Evolutionary conservation across 352 stramenopile species (phyloP).

Genomic region (Sclerospora graminicola): DNA sequence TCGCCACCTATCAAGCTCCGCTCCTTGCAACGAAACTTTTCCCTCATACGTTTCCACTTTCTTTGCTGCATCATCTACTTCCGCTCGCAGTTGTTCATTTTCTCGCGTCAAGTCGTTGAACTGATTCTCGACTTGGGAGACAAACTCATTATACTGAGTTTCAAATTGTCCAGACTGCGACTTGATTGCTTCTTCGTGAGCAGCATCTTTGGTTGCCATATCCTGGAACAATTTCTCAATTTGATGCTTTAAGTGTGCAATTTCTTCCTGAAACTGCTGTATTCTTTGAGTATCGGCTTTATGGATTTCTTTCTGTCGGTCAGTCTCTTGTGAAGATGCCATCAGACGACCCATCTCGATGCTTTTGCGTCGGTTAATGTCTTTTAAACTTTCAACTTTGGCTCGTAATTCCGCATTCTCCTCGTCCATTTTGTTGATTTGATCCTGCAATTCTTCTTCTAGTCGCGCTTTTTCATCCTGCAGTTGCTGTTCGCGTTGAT

Average conservation of each 20-base stretch:
- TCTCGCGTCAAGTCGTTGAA: slow-evolving; percentile 39
- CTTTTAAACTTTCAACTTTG: slow-evolving; percentile 37
- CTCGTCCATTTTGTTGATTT: slow-evolving; percentile 28
- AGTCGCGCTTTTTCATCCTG: slow-evolving; percentile 32
- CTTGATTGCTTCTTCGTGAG: slow-evolving; percentile 35
- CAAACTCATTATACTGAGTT: slow-evolving; percentile 44
- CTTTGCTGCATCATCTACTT: slow-evolving; percentile 39
- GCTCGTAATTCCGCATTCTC: slow-evolving; percentile 30
- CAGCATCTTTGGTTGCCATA: slow-evolving; percentile 33
- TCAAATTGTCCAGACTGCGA: slow-evolving; percentile 43
- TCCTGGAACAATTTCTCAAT: slow-evolving; percentile 34
- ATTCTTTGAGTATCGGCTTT: slow-evolving; percentile 21
- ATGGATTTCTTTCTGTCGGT: slow-evolving; percentile 16
- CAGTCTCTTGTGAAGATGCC: slow-evolving; percentile 27
- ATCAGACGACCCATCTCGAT: slow-evolving; percentile 44
- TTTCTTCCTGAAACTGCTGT: slow-evolving; percentile 31
- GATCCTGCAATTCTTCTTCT: slow-evolving; percentile 26
- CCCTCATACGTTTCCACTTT: slow-evolving; percentile 23
- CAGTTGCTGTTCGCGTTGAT: slow-evolving; percentile 40
- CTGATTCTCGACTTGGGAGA: slow-evolving; percentile 38
- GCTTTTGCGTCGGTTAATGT: slow-evolving; percentile 40
- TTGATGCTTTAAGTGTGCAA: slow-evolving; percentile 25
- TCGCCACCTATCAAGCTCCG: slow-evolving; percentile 39
- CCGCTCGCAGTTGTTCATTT: slow-evolving; percentile 38
- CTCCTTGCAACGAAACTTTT: slow-evolving; percentile 16